Conservation (phyloP, 1,284 basidiomycete species). For the Malassezia psittaci region DNA sequence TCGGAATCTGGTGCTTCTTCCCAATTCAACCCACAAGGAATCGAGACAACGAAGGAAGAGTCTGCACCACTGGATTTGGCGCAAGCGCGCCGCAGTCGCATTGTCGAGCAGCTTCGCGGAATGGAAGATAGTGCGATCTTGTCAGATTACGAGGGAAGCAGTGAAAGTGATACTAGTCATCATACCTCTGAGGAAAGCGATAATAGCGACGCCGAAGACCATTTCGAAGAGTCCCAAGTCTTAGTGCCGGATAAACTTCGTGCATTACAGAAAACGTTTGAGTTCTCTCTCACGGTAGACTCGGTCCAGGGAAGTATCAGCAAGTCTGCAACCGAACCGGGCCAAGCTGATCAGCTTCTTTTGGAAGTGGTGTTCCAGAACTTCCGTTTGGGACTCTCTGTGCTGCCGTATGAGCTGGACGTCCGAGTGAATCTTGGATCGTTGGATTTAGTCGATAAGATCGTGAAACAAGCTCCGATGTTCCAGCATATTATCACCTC, state of each 20-base stretch:
- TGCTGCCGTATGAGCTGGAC: slow-evolving; percentile 59
- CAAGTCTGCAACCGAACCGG: slow-evolving; percentile 54
- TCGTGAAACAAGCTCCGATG: slow-evolving; percentile 56
- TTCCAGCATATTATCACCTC: slow-evolving; percentile 67
- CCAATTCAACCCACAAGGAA: slow-evolving; percentile 30
- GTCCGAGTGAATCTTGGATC: slow-evolving; percentile 70
- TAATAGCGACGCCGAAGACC: slow-evolving; percentile 23
- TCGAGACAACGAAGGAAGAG: not conserved
- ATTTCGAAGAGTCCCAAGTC: slow-evolving; percentile 19
- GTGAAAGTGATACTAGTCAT: not conserved
- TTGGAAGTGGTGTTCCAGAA: slow-evolving; percentile 71
- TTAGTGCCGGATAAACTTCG: slow-evolving; percentile 44
- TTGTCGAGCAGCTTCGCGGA: slow-evolving; percentile 35
- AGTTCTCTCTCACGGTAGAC: slow-evolving; percentile 81
- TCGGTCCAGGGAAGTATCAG: slow-evolving; percentile 72
- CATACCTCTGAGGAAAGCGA: slow-evolving; percentile 32
- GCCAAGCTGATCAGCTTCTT: slow-evolving; percentile 61
- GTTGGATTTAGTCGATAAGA: slow-evolving; percentile 54
- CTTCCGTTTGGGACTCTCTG: slow-evolving; percentile 52
- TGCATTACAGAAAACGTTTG: slow-evolving; percentile 71
- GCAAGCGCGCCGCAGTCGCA: slow-evolving; percentile 27
- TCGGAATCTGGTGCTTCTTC: slow-evolving; percentile 38
- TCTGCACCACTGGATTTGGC: slow-evolving; percentile 25
- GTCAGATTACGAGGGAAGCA: slow-evolving; percentile 26
- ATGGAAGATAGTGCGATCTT: slow-evolving; percentile 21